Evolutionary conservation across 108 stramenopile species (phyloP).

Genomic region (Cyclotella baltica): DNA sequence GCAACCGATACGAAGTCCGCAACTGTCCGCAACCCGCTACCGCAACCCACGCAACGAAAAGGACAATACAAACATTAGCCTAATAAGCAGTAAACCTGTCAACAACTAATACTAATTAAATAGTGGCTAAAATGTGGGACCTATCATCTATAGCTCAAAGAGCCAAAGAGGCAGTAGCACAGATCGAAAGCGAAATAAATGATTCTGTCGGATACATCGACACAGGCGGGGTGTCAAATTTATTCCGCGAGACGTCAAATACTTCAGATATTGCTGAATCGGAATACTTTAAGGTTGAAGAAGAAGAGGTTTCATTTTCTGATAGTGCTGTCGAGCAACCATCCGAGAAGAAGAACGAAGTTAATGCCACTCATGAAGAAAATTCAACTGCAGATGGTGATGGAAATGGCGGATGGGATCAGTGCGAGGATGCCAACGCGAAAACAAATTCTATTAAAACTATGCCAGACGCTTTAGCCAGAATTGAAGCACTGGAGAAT

Average conservation of each 20-base stretch:
- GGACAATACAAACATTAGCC: background rate
- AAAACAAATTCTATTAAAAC: background rate
- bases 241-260: background rate
- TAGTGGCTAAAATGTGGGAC: slow-evolving; percentile 35
- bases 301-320: slow-evolving; percentile 7
- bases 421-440: background rate
- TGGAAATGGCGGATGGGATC: slow-evolving; percentile 7
- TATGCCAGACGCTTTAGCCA: background rate
- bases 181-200: slow-evolving; percentile 42
- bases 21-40: too few relatives aligned
- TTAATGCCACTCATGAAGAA: too few relatives aligned
- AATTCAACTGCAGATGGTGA: background rate
- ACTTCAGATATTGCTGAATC: background rate
- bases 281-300: slow-evolving; percentile 5
- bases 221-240: slow-evolving; percentile 1
- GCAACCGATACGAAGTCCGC: too few relatives aligned
- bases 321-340: background rate
- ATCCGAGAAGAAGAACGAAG: background rate
- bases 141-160: slow-evolving; percentile 42
- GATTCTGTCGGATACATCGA: slow-evolving; percentile 22
- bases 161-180: slow-evolving; percentile 48
- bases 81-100: background rate
- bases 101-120: background rate
- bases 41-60: too few relatives aligned
- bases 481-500: background rate